Base-by-base conservation (phyloP, 306 rosid genomes). In the Acacia melanoxylon region DNA sequence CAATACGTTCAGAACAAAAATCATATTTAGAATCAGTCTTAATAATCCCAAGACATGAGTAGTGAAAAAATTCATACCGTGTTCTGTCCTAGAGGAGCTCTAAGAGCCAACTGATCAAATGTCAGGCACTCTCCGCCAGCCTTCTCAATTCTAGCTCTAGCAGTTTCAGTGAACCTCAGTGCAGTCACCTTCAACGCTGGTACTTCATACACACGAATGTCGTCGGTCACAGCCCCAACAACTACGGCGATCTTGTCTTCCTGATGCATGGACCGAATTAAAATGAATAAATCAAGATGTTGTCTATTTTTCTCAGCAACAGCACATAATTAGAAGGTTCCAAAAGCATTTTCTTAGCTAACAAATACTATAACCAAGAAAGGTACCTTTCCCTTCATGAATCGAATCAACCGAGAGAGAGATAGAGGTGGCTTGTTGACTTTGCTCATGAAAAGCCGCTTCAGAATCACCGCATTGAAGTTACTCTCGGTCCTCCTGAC, bases 381-480 rank as follows among this genome's bases (percentile, higher is more conserved):
- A 71, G 6, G 40, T 4, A 71, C 75, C 58, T 71, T 71, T 12
- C 91, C 91, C 75, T 85, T 59, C 82, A 41, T 87, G 88, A 8
- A 91, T 44, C 91, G 86, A 82, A 86, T 82, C 90, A 91, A 82
- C 10, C 92, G 77, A 42, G 96, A 91, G 48, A 92, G 94, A 4
- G 94, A 92, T 3, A 91, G 81, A 8, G 96, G 92, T 0, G 93
- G 82, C 82, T 84, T 91, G 88, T 91, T 91, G 70, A 87, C 91
- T 87, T 91, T 91, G 90, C 96, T 91, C 93, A 91, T 90, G 87
- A 89, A 90, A 29, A 91, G 90, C 44, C 96, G 86, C 81, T 87
- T 90, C 68, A 90, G 88, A 35, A 90, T 70, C 44, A 91, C 96
- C 27, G 86, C 86, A 59, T 87, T 90, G 91, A 91, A 91, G 0